These are phyloP conservation scores for Phylloboletellus chloephorus DNA, from an alignment of 1,284 basidiomycete species.

Conservation along the genomic window DNA sequence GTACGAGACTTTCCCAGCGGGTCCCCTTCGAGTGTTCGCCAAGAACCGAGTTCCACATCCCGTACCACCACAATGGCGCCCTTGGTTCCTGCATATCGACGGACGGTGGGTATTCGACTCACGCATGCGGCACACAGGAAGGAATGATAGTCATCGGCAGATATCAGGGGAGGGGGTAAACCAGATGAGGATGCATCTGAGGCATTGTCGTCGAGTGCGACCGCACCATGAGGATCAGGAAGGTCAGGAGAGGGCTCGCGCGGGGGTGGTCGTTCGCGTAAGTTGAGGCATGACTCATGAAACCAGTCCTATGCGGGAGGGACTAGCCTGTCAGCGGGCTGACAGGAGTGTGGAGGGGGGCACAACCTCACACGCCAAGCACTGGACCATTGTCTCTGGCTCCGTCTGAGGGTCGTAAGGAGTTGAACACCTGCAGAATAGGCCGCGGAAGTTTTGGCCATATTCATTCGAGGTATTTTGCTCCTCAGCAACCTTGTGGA, in stretches of 20 bases:
- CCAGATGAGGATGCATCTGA: slow-evolving; percentile 60
- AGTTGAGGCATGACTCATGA: slow-evolving; percentile 78
- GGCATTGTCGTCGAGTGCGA: slow-evolving; percentile 39
- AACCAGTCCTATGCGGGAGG: slow-evolving; percentile 64
- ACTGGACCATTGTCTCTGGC: slow-evolving; percentile 80
- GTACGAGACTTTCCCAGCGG: not conserved
- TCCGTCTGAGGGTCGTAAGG: slow-evolving; percentile 67
- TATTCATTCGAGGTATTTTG: slow-evolving; percentile 58
- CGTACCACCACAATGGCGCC: slow-evolving; percentile 62
- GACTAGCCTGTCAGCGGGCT: slow-evolving; percentile 8
- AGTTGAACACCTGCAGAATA: slow-evolving; percentile 68
- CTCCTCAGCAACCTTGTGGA: slow-evolving; percentile 50
- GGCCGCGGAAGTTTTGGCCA: slow-evolving; percentile 61
- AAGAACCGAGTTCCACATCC: slow-evolving; percentile 38
- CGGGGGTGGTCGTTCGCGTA: slow-evolving; percentile 56
- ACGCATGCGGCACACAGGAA: slow-evolving; percentile 68
- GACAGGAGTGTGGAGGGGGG: not conserved
- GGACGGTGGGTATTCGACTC: slow-evolving; percentile 44
- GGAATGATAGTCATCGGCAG: slow-evolving; percentile 61
- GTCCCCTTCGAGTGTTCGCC: slow-evolving; percentile 43
- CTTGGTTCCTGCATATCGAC: slow-evolving; percentile 57
- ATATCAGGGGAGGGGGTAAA: slow-evolving; percentile 60
- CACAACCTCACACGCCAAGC: slow-evolving; percentile 72
- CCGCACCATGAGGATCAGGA: slow-evolving; percentile 23
- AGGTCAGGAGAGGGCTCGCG: slow-evolving; percentile 39